A percentile compares a stretch with the other conserved stretches of the same genome.
Evolutionary conservation across 257 asterid genomes (phyloP).

Genomic region (Haberlea rhodopensis): DNA sequence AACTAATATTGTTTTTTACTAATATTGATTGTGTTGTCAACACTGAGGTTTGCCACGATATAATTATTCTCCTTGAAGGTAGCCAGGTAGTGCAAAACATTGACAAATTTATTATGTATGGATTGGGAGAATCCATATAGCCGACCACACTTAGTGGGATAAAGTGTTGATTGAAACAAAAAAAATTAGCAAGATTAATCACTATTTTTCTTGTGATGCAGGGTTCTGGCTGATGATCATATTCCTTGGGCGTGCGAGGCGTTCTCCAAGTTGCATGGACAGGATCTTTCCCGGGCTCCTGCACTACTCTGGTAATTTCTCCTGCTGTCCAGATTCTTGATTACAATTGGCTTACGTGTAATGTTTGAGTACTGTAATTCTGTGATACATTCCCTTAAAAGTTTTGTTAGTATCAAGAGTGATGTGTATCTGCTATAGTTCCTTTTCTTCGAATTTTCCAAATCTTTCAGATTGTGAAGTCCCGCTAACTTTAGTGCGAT

Average conservation of each 20-base stretch:
- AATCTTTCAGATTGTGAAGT: too few species aligned
- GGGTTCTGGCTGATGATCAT: conserved; percentile 98
- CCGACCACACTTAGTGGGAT: too few species aligned
- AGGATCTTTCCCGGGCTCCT: conserved; percentile 55
- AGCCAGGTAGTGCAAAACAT: too few species aligned
- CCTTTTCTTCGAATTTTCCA: too few species aligned
- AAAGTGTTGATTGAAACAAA: too few species aligned
- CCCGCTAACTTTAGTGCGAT: too few species aligned
- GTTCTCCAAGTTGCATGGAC: conserved; percentile 70
- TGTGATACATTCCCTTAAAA: not conserved
- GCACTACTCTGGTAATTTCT: conserved; percentile 67
- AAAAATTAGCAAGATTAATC: not conserved
- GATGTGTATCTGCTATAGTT: too few species aligned
- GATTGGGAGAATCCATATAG: too few species aligned
- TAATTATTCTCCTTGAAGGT: not conserved
- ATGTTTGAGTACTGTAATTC: not conserved
- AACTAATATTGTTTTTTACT: not conserved
- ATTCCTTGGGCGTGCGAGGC: conserved; percentile 99
- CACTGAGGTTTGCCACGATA: not conserved
- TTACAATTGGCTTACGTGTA: not conserved
- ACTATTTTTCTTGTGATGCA: conserved; percentile 36
- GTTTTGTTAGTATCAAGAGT: too few species aligned
- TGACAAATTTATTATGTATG: too few species aligned
- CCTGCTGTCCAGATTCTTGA: conserved; percentile 14
- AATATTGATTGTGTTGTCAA: not conserved